Evolutionary conservation across 139 green algal species (phyloP), one percentile per base, ranked within the genome.

Genomic region (Tetradesmus obliquus): DNA sequence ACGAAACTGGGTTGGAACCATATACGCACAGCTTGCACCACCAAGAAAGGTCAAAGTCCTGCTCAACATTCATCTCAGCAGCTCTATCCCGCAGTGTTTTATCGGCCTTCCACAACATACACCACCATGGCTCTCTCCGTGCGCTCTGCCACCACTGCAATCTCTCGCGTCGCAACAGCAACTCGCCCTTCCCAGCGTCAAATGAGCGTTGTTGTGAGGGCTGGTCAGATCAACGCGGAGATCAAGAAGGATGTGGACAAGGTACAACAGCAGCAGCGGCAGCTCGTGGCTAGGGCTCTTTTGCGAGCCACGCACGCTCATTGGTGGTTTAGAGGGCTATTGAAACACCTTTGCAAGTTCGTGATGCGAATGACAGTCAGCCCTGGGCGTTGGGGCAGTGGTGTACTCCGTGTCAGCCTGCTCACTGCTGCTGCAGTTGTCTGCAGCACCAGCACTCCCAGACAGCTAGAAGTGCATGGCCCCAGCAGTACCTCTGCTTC

Each of bases 191-290:
- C 51, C 69, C 76, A 57, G 53, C 71, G 86, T 57, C 51, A 83
- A 20, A 15, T 55, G n/a, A 66, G 69, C 53, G 69, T 83, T 24
- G 19, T 57, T 22, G 87, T 93, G 60, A 69, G 82, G 58, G 79
- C 79, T 55, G 88, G 86, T 5, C 82, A 89, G 5, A 95, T 96
- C 84, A 97, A 96, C 87, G 91, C 95, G 13, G 60, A 71, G 24
- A 95, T 97, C 92, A 94, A 94, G 87, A 97, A 97, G 86, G 93
- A 95, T 60, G 92, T 93, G 79, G 72, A 88, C 0, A 96, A 89
- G 84, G 84, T 89, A 20, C 55, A 71, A 20, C 19, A 71, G 19
- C 24, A 20, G 19, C 19, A 24, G 57, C 8, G 57, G 57, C 57
- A 66, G 8, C 57, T 13, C 19, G 60, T 24, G 66, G 17, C 66